Base-by-base conservation (phyloP, 441 rosid genomes). In the Erodium chrysanthum region DNA sequence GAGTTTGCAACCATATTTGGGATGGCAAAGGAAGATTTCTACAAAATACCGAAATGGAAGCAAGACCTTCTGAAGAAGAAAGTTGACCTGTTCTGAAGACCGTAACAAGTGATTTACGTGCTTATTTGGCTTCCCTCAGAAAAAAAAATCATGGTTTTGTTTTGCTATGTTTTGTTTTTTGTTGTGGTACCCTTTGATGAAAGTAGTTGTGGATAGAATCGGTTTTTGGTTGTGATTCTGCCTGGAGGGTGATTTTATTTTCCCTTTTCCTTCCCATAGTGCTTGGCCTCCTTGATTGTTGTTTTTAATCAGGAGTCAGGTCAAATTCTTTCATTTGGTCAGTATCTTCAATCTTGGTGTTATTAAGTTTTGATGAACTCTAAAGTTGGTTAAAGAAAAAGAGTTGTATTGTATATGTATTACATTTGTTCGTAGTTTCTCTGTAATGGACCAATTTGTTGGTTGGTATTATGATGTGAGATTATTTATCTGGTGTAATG, bases 21-120 rank as follows among this genome's bases (percentile, higher is more conserved):
- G 40, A 83, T 84, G 81, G 14, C 74, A 56, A 89, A 85, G 74
- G 92, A 79, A 78, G 84, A 73, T 58, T 89, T 89, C 69, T 85
- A 84, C 71, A 83, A 83, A 75, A 65, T 82, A 73, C 96, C 99
- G 9, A 87, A 83, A 73, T 96, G 99, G 99, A 96, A 96, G 87
- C 97, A 96, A 83, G 99, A 96, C 79, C 73, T 92, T 75, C 88
- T 77, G 74, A 96, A 96, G 87, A 90, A 75, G 89, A 96, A 92
- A 74, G 79, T 77, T 62, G 99, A 90, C 76, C 76, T 95, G 74
- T 95, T 95, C 82, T 95, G 89, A 80, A 77, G 44, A 44, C 17
- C 63, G 44, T 23, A 22, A 42, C 35, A 66, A 67, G 70, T 70
- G 52, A 65, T 69, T 62, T 69, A 56, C 74, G 35, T 67, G 68